Base-by-base conservation (phyloP, 1,284 basidiomycete genomes). In the Ganoderma lucidum region DNA sequence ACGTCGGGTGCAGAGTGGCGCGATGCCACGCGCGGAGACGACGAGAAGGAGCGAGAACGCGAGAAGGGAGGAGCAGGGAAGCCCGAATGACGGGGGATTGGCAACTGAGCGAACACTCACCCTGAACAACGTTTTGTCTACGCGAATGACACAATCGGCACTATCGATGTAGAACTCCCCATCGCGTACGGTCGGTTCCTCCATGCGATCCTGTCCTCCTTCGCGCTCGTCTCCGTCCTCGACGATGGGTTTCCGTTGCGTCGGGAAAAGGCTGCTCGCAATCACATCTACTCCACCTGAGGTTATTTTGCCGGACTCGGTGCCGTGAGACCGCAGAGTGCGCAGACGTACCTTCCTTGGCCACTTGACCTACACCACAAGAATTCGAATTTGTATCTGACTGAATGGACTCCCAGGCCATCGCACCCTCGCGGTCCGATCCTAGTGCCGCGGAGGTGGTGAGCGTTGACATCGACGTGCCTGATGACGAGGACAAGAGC, bases 81-180 rank as follows among this genome's bases (percentile, higher is more conserved):
- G 32, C 3, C n/a, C 56, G 56, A 59, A 59, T 19, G 17, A 59
- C 32, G 56, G 37, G 19, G 10, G 39, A 23, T n/a, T 59, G 23
- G 56, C 14, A 51, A 51, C 23, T 35, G 28, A 37, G 23, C 14
- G 48, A 37, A 59, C 45, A 59, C 74, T 70, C 72, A 86, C 86
- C 81, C 82, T 85, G 80, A 86, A 86, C 59, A 87, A 74, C 0
- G 81, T 84, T 65, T 81, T 78, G 75, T 85, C 84, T 62, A 86
- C 85, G 70, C 81, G 79, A 45, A 87, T 75, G 28, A 86, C 82
- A 62, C 83, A 84, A 70, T 86, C 86, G 64, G 83, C 86, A 75
- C 84, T 82, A 41, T 76, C 67, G 35, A 77, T 71, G 70, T 79
- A 81, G 69, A 71, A 81, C 58, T 74, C 70, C 32, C 69, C 63